phyloP scores from a whole-genome alignment of 2,329 filamentous ascomycete species.

The Calonectria multiphialidica region DNA sequence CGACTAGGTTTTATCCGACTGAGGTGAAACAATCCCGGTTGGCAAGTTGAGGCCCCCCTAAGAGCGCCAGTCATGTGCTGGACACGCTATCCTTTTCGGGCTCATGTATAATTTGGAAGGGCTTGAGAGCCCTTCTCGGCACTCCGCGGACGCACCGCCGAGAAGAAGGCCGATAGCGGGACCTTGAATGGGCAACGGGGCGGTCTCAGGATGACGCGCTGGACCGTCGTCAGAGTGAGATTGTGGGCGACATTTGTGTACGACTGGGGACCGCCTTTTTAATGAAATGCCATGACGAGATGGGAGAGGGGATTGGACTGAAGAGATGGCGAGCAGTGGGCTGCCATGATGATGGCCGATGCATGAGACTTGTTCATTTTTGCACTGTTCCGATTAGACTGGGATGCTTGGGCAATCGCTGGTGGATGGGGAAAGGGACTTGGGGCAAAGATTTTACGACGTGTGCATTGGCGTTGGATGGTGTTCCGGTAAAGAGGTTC shows the following conservation, averaged over 20 bases:
- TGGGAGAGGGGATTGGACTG: constrained; percentile 1
- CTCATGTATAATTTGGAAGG: neutral
- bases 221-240: constrained; percentile 3
- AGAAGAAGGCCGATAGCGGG: neutral
- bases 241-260: constrained; percentile 25
- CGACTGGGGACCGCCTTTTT: constrained; percentile 30
- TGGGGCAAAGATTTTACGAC: constrained; percentile 19
- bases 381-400: constrained; percentile 35
- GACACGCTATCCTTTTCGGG: neutral
- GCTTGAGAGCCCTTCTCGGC: neutral
- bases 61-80: neutral
- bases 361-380: constrained; percentile 29
- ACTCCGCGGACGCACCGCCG: neutral
- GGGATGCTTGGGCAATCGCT: constrained; percentile 33
- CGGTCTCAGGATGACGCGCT: constrained; percentile 6
- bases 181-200: neutral
- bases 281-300: constrained; percentile 36
- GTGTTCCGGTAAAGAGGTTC: constrained; percentile 36
- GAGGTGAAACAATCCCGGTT: constrained; percentile 23
- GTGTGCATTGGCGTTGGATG: constrained; percentile 38
- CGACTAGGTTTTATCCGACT: constrained; percentile 7
- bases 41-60: constrained; percentile 3
- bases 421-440: constrained; percentile 17
- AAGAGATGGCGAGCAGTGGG: constrained; percentile 37
- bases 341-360: constrained; percentile 29